Percentiles rank a stretch among this genome's conserved stretches.
Conservation (phyloP, 2,329 filamentous ascomycete genomes). For the Fusarium compactum region DNA sequence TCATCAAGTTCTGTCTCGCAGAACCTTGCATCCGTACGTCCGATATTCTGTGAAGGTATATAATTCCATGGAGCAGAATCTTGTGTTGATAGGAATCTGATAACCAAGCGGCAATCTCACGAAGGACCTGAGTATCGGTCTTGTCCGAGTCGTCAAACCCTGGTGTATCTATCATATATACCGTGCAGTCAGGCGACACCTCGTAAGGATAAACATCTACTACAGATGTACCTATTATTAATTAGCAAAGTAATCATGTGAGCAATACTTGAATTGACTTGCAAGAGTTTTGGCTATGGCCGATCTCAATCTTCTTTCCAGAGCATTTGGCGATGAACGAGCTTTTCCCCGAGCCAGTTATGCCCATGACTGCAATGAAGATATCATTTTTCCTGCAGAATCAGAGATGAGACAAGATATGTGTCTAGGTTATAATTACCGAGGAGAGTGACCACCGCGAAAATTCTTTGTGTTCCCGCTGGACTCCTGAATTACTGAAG, state of each 20-base stretch:
- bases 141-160: constrained; percentile 58
- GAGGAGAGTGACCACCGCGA: constrained; percentile 4
- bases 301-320: background rate
- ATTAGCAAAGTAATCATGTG: too few species aligned
- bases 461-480: background rate
- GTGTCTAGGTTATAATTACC: background rate
- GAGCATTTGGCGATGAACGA: constrained; percentile 19
- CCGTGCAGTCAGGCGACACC: background rate
- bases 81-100: constrained; percentile 40
- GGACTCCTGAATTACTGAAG: too few species aligned
- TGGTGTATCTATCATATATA: constrained; percentile 56
- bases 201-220: constrained; percentile 20
- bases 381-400: constrained; percentile 2
- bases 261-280: too few species aligned
- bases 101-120: constrained; percentile 53
- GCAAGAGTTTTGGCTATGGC: constrained; percentile 5
- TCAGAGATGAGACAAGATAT: background rate
- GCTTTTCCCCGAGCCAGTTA: constrained; percentile 28
- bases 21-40: constrained; percentile 32
- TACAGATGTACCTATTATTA: constrained; percentile 10
- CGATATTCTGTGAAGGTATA: constrained; percentile 32
- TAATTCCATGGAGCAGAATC: constrained; percentile 26
- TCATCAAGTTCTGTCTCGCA: constrained; percentile 19
- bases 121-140: constrained; percentile 55
- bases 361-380: constrained; percentile 26